These are phyloP conservation scores for Rhazya stricta DNA, from an alignment of 257 asterid genomes.

Conservation along the genomic window DNA sequence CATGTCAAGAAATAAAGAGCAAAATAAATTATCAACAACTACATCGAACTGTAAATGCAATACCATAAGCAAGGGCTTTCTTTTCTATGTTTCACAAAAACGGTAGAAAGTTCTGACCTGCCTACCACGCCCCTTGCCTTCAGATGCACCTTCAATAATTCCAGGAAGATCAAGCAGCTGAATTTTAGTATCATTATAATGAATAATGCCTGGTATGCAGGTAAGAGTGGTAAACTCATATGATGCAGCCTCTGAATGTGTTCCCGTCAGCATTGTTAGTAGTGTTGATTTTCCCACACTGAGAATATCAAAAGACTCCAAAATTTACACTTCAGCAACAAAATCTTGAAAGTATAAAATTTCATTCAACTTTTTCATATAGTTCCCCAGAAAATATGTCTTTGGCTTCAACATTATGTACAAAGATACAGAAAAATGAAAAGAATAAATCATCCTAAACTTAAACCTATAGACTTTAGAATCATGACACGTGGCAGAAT, in stretches of 20 bases:
- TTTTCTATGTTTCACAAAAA: background rate
- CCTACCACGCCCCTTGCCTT: conserved; percentile 99
- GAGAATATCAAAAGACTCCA: conserved; percentile 3
- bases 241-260: conserved; percentile 98
- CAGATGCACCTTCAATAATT: conserved; percentile 98
- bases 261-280: conserved; percentile 93
- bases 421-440: background rate
- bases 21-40: conserved; percentile 2
- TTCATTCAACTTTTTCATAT: background rate
- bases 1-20: background rate
- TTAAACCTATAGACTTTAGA: background rate
- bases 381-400: background rate
- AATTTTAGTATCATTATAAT: conserved; percentile 93
- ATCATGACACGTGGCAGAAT: background rate
- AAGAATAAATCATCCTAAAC: background rate
- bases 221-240: conserved; percentile 98
- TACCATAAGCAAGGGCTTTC: background rate
- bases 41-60: background rate
- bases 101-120: conserved; percentile 48
- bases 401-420: background rate
- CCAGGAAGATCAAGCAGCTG: conserved; percentile 99
- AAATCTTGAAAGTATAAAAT: background rate
- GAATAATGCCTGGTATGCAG: conserved; percentile 95
- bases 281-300: conserved; percentile 99
- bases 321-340: conserved; percentile 3